These are phyloP conservation scores for Populus hybrid DNA, from an alignment of 441 rosid species.

Conservation along the genomic window DNA sequence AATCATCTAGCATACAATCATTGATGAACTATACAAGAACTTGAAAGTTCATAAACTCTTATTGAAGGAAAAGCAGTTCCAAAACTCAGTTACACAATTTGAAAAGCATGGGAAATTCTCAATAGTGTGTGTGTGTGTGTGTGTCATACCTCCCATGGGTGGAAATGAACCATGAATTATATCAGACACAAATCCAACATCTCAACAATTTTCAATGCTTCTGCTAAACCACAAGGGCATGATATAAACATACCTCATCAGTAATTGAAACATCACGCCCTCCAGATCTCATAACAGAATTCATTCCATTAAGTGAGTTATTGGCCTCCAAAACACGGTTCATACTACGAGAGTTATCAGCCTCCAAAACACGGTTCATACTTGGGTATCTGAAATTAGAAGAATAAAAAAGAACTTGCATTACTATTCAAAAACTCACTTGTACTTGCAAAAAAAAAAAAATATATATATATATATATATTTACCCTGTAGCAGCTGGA, in stretches of 20 bases:
- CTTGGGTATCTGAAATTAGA: conserved; percentile 31
- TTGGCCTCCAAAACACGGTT: conserved; percentile 12
- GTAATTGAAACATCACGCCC: conserved; percentile 20
- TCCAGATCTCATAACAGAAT: conserved; percentile 30
- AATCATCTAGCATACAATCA: background rate
- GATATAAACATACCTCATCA: conserved; percentile 40
- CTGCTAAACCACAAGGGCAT: background rate
- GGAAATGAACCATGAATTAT: background rate
- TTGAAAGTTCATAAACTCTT: background rate
- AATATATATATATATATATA: too few species aligned
- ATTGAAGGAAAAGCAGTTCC: background rate
- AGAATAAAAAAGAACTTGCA: conserved; percentile 8
- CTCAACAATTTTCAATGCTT: background rate
- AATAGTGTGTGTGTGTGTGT: too few species aligned
- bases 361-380: conserved; percentile 31
- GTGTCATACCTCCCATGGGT: background rate
- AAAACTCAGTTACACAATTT: background rate
- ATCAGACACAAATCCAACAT: background rate
- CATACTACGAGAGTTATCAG: background rate
- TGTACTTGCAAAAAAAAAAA: background rate
- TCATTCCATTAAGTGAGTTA: conserved; percentile 25
- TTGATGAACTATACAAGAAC: background rate
- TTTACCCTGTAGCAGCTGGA: too few species aligned
- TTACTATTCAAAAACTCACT: background rate
- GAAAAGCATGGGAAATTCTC: background rate